Base-by-base conservation (phyloP, 2,329 filamentous ascomycete genomes). In the Aureobasidium pullulans region DNA sequence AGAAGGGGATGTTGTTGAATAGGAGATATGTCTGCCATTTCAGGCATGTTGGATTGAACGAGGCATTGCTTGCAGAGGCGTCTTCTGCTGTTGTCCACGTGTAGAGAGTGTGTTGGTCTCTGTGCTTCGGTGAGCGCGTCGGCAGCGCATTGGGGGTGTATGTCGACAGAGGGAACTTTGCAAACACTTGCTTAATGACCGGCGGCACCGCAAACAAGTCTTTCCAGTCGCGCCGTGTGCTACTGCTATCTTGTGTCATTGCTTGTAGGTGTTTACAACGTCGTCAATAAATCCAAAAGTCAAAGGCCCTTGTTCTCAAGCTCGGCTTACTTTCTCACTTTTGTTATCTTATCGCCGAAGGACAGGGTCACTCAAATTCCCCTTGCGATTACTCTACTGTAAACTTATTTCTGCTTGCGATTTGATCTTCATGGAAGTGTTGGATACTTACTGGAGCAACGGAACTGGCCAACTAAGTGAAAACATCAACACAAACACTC, bases 21-120 rank as follows among this genome's bases (percentile, higher is more conserved):
- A 84, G 89, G 62, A 99, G 81, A 72, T 90, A 94, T 32, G 91
- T 86, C 90, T 97, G 94, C 91, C 91, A 97, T 78, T 93, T 96
- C 69, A 97, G 79, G 77, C 94, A 99, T 61, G 86, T 84, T 10
- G 94, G 94, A 71, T 97, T 97, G 76, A 88, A 96, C 64, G 90
- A 95, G 29, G 91, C 88, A 32, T 78, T 75, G 4, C 84, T 85
- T 40, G 70, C 69, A 59, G 73, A 71, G 36, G 85, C 87, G 66
- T 84, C 87, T n/a, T 80, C 75, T 1, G 83, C 76, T 13, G 81
- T 83, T 62, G 84, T 82, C 73, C 96, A 97, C 60, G 96, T 79
- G 72, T 91, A 91, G 8, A 99, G 78, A 9, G 83, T 80, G 62
- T 83, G 81, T 67, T 75, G 75, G 62, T 75, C 69, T 64, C 71